These are phyloP conservation scores for Sclerotinia minor DNA, from an alignment of 2,329 filamentous ascomycete genomes.

Conservation along the genomic window DNA sequence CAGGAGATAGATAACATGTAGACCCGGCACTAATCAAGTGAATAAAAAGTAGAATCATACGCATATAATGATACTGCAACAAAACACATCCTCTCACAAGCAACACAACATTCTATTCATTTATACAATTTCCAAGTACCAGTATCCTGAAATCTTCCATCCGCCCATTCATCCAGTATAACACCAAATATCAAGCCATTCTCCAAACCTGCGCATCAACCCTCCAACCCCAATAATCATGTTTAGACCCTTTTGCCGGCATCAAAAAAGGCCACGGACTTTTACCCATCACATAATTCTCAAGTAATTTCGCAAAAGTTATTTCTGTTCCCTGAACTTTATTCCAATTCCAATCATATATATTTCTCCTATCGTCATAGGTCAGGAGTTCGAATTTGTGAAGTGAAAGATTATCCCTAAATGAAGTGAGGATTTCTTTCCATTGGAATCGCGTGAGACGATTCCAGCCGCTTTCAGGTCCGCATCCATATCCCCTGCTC, in stretches of 20 bases:
- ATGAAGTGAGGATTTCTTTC: slow-evolving; percentile 4
- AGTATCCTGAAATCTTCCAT: not conserved
- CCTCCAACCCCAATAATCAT: slow-evolving; percentile 30
- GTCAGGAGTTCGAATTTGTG: slow-evolving; percentile 22
- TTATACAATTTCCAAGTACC: not conserved
- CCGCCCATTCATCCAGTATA: fast-evolving
- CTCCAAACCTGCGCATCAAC: slow-evolving; percentile 18
- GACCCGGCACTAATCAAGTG: not conserved
- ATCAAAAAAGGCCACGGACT: slow-evolving; percentile 21
- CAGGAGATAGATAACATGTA: too few species aligned
- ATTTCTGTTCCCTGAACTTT: not conserved
- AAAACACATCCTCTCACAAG: not conserved
- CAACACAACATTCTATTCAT: not conserved
- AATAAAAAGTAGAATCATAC: not conserved
- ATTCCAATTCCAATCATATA: slow-evolving; percentile 23
- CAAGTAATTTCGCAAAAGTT: slow-evolving; percentile 15
- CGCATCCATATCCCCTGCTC: slow-evolving; percentile 13
- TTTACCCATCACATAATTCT: slow-evolving; percentile 1
- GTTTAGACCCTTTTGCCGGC: not conserved
- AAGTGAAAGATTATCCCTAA: not conserved
- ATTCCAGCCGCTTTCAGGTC: slow-evolving; percentile 21
- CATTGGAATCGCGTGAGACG: slow-evolving; percentile 16
- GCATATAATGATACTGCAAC: not conserved
- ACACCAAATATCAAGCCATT: not conserved
- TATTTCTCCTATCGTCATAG: slow-evolving; percentile 18